These are phyloP conservation scores for Actinomortierella ambigua DNA, from an alignment of 371 early-diverging fungal species.

Conservation along the genomic window DNA sequence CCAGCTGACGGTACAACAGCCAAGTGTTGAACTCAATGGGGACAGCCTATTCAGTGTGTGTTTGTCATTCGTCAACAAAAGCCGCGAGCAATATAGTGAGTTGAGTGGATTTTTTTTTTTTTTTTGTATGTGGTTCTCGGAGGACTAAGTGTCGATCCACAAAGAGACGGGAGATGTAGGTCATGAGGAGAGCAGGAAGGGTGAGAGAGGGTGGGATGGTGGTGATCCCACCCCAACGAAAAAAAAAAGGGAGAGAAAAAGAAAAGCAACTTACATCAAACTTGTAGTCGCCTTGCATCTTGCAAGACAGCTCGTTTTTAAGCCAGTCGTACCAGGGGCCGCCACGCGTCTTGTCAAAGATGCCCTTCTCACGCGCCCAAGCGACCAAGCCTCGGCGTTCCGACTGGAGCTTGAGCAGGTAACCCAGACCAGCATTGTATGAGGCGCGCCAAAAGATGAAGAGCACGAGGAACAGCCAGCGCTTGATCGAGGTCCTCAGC, in stretches of 20 bases:
- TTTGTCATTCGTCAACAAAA: too few species aligned
- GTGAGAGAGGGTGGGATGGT: too few species aligned
- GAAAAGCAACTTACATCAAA: slow-evolving; percentile 61
- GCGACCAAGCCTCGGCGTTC: slow-evolving; percentile 72
- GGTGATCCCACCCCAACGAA: too few species aligned
- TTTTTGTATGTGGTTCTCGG: too few species aligned
- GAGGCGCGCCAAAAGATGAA: slow-evolving; percentile 88
- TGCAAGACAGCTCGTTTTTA: slow-evolving; percentile 73
- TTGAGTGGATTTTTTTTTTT: too few species aligned
- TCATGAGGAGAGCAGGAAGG: too few species aligned
- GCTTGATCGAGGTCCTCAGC: slow-evolving; percentile 55
- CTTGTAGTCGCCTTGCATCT: slow-evolving; percentile 88
- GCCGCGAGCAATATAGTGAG: too few species aligned
- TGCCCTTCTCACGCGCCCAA: slow-evolving; percentile 61
- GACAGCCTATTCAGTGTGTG: slow-evolving; percentile 50
- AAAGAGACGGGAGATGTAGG: too few species aligned
- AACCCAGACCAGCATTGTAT: slow-evolving; percentile 90
- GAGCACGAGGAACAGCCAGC: slow-evolving; percentile 63
- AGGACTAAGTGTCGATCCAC: too few species aligned
- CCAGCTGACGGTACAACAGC: slow-evolving; percentile 92
- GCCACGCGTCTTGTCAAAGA: slow-evolving; percentile 61
- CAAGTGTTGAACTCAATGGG: slow-evolving; percentile 96
- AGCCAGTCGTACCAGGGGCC: slow-evolving; percentile 61
- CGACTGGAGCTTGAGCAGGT: slow-evolving; percentile 82
- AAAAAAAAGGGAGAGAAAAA: too few species aligned